Base-by-base conservation (phyloP, 805 yeast species). In the Myxozyma udenii region DNA sequence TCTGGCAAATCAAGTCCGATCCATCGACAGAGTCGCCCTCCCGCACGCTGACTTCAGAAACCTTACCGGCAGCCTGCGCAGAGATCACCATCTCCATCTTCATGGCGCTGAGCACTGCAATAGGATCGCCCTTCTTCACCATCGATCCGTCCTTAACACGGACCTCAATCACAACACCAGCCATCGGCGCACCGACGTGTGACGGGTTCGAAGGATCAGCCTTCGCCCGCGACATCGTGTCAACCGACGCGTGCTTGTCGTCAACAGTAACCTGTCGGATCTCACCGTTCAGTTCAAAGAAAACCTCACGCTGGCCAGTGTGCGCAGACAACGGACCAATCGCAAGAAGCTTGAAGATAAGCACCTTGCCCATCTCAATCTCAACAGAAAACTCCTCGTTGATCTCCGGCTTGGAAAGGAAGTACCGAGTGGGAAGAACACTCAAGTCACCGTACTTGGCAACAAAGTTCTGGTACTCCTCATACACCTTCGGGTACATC, bases 81-180 rank as follows among this genome's bases (percentile, higher is more conserved):
- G 88, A 80, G 64, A 91, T 90, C 46, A 93, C 95, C 97, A 93
- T 93, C 76, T 93, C 98, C 98, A 91, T 91, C 81, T 91, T 91
- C 98, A 91, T 91, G 59, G 98, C 98, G 68, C 91, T 82, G 68
- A 91, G 78, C 23, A 91, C 95, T 56, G 95, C 95, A 60, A 91
- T 71, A 30, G 96, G 90, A 68, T 91, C 95, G 61, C 98, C 98
- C 80, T 91, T 91, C 80, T 87, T 88, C 61, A 93, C 95, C 60
- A 84, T 85, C 47, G 83, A 78, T 55, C 95, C 96, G 62, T 81
- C 80, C 75, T 88, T 87, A 58, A 89, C 88, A 67, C 95, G 87
- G 48, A 90, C 86, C 73, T 93, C 98, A 60, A 91, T 87, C 57
- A 91, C 87, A 60, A 90, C 97, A 75, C 98, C 98, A 38, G 98